Evolutionary conservation across 805 yeast genomes (phyloP), one percentile per base, ranked within the genome.

Genomic region (Saccharomycopsis capsularis): DNA sequence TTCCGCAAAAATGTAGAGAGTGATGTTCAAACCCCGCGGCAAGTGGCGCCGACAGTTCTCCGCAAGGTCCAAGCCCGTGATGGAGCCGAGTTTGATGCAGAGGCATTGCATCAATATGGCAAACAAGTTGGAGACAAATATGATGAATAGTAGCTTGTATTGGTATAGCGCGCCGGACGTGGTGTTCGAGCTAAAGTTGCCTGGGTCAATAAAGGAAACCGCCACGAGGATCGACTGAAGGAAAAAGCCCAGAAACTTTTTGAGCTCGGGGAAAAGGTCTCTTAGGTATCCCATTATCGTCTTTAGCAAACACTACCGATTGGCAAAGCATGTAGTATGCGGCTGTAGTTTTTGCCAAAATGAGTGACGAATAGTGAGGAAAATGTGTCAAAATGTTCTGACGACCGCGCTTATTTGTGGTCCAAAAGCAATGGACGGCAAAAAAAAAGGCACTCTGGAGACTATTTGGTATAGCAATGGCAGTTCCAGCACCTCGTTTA

Each of bases 181-280:
- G 1, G 89, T 95, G 15, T 93, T 88, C 0, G 96, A 85, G 40
- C 95, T 79, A 65, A 87, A 89, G 64, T 89, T 89, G 39, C 97
- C 97, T 1, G 96, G 96, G 62, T 89, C 97, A 73, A 89, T 85
- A 60, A 89, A 90, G 1, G 95, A 93, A 47, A 90, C 95, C 27
- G 89, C 76, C 22, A 89, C 88, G 78, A 88, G 75, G 37, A 89
- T 71, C 0, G 96, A 96, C 0, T 96, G 96, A 0, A 96, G 96
- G 18, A 88, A 69, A 62, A 89, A 89, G 44, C 74, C 71, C 45
- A 75, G 61, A 57, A 84, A 79, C 64, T 84, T 85, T 23, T 22
- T 42, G 27, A 42, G 18, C n/a, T n/a, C n/a, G n/a, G n/a, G n/a
- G n/a, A n/a, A n/a, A n/a, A n/a, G n/a, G n/a, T n/a, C n/a, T n/a